Conservation (phyloP, 2,329 filamentous ascomycete genomes). For the Phyllosticta citribraziliensis region DNA sequence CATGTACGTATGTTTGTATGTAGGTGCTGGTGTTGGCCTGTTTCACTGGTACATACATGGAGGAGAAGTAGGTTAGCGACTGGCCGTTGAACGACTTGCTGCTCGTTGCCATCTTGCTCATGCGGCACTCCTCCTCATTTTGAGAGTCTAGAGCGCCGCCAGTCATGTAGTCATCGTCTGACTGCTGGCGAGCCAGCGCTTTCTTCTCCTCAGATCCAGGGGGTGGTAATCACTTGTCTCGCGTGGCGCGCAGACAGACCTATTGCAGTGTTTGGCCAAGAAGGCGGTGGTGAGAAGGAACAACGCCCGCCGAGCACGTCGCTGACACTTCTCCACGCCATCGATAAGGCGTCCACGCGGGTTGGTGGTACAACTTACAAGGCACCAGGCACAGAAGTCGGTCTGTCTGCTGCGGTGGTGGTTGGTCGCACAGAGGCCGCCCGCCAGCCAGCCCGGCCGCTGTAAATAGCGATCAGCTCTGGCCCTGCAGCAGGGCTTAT, state of each 20-base stretch:
- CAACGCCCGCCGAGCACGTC: neutral
- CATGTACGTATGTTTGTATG: neutral
- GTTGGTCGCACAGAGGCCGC: neutral
- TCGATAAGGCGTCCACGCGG: neutral
- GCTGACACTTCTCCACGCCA: neutral
- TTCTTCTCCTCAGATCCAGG: neutral
- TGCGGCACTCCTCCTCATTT: neutral
- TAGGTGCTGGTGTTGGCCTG: neutral
- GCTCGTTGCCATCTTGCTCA: neutral
- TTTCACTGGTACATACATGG: neutral
- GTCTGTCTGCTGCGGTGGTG: neutral
- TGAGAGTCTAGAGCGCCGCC: neutral
- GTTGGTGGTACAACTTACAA: neutral
- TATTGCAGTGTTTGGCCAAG: neutral
- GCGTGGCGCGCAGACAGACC: neutral
- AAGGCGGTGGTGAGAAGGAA: neutral
- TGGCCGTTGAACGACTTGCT: neutral
- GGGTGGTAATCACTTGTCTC: neutral
- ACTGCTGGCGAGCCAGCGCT: neutral
- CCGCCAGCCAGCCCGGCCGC: neutral
- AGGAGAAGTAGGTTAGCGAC: too few species aligned
- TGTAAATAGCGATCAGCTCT: neutral
- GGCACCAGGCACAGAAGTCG: neutral
- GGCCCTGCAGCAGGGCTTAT: neutral
- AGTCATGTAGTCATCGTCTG: neutral